These are phyloP conservation scores for Phoma sp. DNA, from an alignment of 2,329 filamentous ascomycete species.

Conservation along the genomic window DNA sequence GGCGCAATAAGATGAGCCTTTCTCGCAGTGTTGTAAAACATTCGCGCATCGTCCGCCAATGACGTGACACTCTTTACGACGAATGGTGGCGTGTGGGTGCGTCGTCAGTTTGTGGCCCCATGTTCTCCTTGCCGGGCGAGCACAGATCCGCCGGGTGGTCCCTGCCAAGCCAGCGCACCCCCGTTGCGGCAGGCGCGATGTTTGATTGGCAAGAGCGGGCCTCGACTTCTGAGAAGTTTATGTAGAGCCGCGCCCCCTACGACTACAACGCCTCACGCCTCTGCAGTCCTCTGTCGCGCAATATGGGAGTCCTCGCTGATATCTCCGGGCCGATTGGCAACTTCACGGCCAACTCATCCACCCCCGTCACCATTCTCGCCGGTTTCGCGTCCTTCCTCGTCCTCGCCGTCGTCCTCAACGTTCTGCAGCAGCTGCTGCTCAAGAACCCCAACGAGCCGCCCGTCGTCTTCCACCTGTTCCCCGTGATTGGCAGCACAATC, in stretches of 20 bases:
- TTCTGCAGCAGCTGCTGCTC: constrained; percentile 78
- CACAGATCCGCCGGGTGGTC: constrained; percentile 19
- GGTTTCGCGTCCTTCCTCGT: constrained; percentile 57
- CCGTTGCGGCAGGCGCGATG: constrained; percentile 24
- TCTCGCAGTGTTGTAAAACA: background rate
- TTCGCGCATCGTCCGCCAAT: constrained; percentile 23
- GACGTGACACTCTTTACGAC: constrained; percentile 24
- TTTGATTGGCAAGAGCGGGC: constrained; percentile 29
- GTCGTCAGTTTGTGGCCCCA: constrained; percentile 37
- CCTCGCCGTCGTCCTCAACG: constrained; percentile 74
- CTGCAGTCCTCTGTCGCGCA: constrained; percentile 27
- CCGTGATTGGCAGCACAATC: constrained; percentile 86
- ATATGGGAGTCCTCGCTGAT: constrained; percentile 60
- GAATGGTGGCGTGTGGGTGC: constrained; percentile 22
- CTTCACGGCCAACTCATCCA: constrained; percentile 48
- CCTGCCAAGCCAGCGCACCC: constrained; percentile 30
- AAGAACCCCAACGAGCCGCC: constrained; percentile 75
- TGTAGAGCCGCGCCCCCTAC: constrained; percentile 24
- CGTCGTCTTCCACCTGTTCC: constrained; percentile 69
- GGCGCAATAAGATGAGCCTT: constrained; percentile 9
- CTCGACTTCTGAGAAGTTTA: constrained; percentile 37
- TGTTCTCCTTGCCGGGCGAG: constrained; percentile 19
- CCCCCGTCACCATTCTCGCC: constrained; percentile 54
- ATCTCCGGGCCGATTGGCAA: constrained; percentile 57
- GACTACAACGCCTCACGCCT: constrained; percentile 18